phyloP scores from a whole-genome alignment of 1,139 yeast genomes.

The Yamadazyma atlantica region DNA sequence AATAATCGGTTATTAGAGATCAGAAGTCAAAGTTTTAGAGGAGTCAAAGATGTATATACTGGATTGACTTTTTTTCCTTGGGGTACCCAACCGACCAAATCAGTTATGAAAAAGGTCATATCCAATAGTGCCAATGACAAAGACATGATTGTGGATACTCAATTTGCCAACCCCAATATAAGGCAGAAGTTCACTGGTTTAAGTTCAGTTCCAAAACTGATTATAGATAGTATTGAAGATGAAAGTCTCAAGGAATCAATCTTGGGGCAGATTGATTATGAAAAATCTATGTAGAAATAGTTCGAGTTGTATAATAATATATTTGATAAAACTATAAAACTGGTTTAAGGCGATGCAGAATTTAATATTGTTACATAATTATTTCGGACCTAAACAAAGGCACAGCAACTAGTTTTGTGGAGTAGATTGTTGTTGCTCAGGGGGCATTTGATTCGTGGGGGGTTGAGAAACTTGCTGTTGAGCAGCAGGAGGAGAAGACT shows the following conservation, averaged over 20 bases:
- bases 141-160: constrained; percentile 42
- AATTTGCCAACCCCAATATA: constrained; percentile 44
- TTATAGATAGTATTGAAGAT: constrained; percentile 55
- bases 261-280: constrained; percentile 61
- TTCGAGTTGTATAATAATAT: constrained; percentile 7
- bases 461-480: background rate
- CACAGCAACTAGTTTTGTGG: background rate
- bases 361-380: constrained; percentile 3
- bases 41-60: constrained; percentile 78
- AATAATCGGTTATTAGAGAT: constrained; percentile 63
- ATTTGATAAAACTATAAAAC: constrained; percentile 2
- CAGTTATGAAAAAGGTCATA: constrained; percentile 23
- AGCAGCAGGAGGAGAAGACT: background rate
- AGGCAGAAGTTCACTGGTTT: constrained; percentile 62
- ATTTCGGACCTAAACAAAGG: too few relatives aligned
- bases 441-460: background rate
- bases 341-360: constrained; percentile 3
- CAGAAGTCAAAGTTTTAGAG: constrained; percentile 58
- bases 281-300: constrained; percentile 22
- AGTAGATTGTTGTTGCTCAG: background rate
- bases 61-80: constrained; percentile 72
- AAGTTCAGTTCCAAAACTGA: constrained; percentile 50
- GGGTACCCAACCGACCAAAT: constrained; percentile 68
- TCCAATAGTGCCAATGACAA: constrained; percentile 9
- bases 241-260: constrained; percentile 63